Evolutionary conservation across 371 early-diverging fungal genomes (phyloP), one percentile per base, ranked within the genome.

Genomic region (Fennellomyces sp.): DNA sequence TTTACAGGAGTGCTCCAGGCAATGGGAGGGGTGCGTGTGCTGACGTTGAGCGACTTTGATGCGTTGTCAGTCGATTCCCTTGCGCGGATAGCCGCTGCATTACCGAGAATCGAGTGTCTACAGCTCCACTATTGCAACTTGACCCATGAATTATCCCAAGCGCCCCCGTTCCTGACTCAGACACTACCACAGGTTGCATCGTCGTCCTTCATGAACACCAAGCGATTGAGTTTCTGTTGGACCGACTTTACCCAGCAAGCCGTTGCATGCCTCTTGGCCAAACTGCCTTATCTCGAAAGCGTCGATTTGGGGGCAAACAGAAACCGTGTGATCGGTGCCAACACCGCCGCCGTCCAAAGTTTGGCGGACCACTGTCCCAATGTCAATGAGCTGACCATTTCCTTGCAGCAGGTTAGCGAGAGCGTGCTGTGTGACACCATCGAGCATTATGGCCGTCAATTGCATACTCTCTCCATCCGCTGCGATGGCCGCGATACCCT

Each of bases 231-330:
- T 28, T 54, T 73, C 6, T 35, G 64, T 5, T 81, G 81, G 81
- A 77, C 81, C 19, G 78, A 81, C 41, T 81, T 81, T 52, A 63
- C 72, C 11, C 38, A 60, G 12, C 56, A 58, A 17, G 72, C 76
- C 12, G 64, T 70, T 7, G 25, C 42, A 12, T 54, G 65, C 7
- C 57, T 81, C 0, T 62, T 72, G 1, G 23, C 23, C 3, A 17
- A n/a, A 3, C 35, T 70, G 7, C 81, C 81, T 10, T 29, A 60
- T n/a, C 48, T 81, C 15, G 56, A 35, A 31, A 29, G 54, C 13
- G 62, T 73, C 30, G 27, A 53, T n/a, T 56, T 77, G 7, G 74
- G 74, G n/a, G 76, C 81, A 15, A 81, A 81, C 54, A 75, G 78
- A 49, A 81, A 81, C 49, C 56, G 69, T 26, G 50, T 64, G 5